Evolutionary conservation across 176 grass and related monocot genomes (phyloP).

Genomic region (Aegilops longissima): DNA sequence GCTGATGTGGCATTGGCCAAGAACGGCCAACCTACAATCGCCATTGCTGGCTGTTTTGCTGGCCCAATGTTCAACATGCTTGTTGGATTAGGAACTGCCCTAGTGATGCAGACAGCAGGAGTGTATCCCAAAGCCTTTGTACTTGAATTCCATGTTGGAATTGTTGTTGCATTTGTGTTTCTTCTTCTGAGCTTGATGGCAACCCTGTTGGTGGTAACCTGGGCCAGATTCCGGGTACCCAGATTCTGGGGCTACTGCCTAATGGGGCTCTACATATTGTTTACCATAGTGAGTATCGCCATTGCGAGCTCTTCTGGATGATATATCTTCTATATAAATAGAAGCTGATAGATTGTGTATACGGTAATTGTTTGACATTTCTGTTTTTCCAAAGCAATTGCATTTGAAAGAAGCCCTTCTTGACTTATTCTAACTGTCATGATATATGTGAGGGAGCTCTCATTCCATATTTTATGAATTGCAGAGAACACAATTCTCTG

Average conservation of each 20-base stretch:
- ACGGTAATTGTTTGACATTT: background rate
- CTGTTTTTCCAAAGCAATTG: background rate
- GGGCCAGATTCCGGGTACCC: slow-evolving; percentile 73
- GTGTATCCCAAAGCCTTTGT: slow-evolving; percentile 74
- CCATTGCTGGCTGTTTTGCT: slow-evolving; percentile 91
- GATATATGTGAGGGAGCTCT: background rate
- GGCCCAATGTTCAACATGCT: slow-evolving; percentile 98
- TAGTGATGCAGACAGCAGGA: slow-evolving; percentile 76
- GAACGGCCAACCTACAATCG: slow-evolving; percentile 71
- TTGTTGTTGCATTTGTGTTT: slow-evolving; percentile 92
- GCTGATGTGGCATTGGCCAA: slow-evolving; percentile 75
- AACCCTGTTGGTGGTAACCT: slow-evolving; percentile 75
- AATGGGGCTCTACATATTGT: slow-evolving; percentile 68
- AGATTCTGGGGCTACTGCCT: slow-evolving; percentile 87
- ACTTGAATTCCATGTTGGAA: slow-evolving; percentile 72
- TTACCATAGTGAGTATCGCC: slow-evolving; percentile 59
- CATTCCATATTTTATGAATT: background rate
- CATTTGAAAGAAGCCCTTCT: background rate
- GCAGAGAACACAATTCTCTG: background rate
- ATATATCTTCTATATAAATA: slow-evolving; percentile 13
- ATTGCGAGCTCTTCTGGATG: slow-evolving; percentile 52
- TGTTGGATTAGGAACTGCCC: slow-evolving; percentile 74
- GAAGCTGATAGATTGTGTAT: slow-evolving; percentile 10
- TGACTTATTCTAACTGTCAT: background rate
- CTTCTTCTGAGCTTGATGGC: slow-evolving; percentile 90